phyloP scores from a whole-genome alignment of 345 rosid species.

The Dovyalis caffra region DNA sequence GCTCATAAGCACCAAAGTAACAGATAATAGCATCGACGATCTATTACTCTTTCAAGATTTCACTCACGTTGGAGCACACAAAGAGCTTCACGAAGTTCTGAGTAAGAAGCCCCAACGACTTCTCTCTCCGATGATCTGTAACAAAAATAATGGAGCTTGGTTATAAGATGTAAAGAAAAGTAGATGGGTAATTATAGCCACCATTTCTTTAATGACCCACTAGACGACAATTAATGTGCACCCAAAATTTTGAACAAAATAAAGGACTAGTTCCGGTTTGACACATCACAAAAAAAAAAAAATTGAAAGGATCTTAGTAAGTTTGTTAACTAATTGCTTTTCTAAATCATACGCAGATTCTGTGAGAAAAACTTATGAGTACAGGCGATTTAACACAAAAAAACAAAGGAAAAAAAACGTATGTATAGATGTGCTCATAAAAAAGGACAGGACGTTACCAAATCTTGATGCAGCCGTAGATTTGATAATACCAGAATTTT shows the following conservation, averaged over 20 bases:
- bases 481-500: slow-evolving; percentile 42
- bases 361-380: background rate
- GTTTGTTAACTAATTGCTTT: background rate
- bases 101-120: slow-evolving; percentile 33
- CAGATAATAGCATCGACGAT: background rate
- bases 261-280: background rate
- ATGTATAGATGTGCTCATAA: background rate
- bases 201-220: background rate
- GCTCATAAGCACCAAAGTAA: background rate
- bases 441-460: slow-evolving; percentile 32
- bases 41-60: background rate
- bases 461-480: slow-evolving; percentile 43
- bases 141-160: background rate
- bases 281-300: background rate
- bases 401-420: background rate
- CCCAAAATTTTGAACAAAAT: background rate
- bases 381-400: background rate
- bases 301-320: background rate
- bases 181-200: background rate
- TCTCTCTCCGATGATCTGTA: slow-evolving; percentile 34
- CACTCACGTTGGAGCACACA: slow-evolving; percentile 27
- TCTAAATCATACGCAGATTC: background rate
- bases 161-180: background rate
- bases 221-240: background rate
- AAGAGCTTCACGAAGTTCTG: slow-evolving; percentile 37